Evolutionary conservation across 352 stramenopile species (phyloP).

Genomic region (Phytophthora capsici): DNA sequence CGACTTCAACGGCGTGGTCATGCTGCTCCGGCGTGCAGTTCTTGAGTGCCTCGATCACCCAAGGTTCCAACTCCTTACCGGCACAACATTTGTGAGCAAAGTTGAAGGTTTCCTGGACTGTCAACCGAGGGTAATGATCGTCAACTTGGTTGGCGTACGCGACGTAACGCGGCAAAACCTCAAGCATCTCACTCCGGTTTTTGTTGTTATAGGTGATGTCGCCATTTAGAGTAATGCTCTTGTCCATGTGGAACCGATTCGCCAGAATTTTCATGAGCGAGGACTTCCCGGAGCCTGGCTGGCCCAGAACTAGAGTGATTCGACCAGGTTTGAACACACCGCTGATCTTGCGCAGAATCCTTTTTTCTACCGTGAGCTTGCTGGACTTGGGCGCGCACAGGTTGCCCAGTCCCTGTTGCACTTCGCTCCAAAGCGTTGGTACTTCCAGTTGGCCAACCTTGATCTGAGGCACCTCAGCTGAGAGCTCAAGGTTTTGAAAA

Average conservation of each 20-base stretch:
- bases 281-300: constrained; percentile 33
- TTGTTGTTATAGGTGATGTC: constrained; percentile 57
- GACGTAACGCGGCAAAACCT: constrained; percentile 48
- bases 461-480: constrained; percentile 32
- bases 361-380: constrained; percentile 47
- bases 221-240: constrained; percentile 47
- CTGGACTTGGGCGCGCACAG: constrained; percentile 17
- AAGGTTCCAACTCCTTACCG: constrained; percentile 44
- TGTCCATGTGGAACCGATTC: constrained; percentile 58
- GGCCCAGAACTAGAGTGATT: constrained; percentile 62
- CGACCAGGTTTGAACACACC: constrained; percentile 53
- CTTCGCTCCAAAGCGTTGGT: constrained; percentile 42
- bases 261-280: constrained; percentile 55
- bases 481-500: constrained; percentile 57
- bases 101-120: constrained; percentile 61
- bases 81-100: constrained; percentile 55
- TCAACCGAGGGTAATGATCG: constrained; percentile 30
- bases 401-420: constrained; percentile 36
- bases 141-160: constrained; percentile 53
- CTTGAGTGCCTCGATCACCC: constrained; percentile 21
- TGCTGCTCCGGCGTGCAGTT: constrained; percentile 39
- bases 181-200: constrained; percentile 30
- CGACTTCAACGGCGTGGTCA: constrained; percentile 43
- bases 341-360: constrained; percentile 52
- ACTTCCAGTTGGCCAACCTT: constrained; percentile 37